Conservation (phyloP, 2,329 filamentous ascomycete genomes). For the Alternaria solani region DNA sequence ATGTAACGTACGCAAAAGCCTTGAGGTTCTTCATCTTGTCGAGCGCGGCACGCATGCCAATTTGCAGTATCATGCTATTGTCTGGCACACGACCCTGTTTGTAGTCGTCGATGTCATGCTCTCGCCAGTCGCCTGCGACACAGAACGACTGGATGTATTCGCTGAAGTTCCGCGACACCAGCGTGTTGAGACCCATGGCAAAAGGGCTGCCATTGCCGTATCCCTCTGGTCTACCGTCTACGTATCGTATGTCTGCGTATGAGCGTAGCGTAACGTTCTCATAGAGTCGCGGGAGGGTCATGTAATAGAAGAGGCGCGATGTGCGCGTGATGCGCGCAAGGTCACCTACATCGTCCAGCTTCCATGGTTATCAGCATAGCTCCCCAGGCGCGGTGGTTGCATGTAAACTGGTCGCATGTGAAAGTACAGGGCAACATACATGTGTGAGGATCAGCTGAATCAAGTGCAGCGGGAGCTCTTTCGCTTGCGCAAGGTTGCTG, state of each 20-base stretch:
- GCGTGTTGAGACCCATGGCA: slow-evolving; percentile 68
- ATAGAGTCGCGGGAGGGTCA: slow-evolving; percentile 69
- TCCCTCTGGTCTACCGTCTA: slow-evolving; percentile 65
- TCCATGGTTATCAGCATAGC: slow-evolving; percentile 17
- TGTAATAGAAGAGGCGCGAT: slow-evolving; percentile 69
- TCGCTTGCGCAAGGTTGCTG: slow-evolving; percentile 38
- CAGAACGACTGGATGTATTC: slow-evolving; percentile 62
- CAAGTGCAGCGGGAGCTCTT: slow-evolving; percentile 64
- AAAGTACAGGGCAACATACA: slow-evolving; percentile 49
- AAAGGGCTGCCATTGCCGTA: slow-evolving; percentile 70
- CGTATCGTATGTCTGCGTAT: slow-evolving; percentile 66
- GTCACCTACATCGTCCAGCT: slow-evolving; percentile 67
- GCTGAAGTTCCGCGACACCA: slow-evolving; percentile 65
- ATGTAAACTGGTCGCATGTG: neutral
- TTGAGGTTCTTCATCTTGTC: slow-evolving; percentile 66
- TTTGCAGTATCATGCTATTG: slow-evolving; percentile 69
- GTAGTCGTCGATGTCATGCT: slow-evolving; percentile 65
- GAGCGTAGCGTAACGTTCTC: slow-evolving; percentile 64
- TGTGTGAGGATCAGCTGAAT: slow-evolving; percentile 65
- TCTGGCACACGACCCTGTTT: slow-evolving; percentile 68
- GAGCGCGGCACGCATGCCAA: slow-evolving; percentile 65
- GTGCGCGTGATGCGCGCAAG: slow-evolving; percentile 67
- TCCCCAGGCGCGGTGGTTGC: slow-evolving; percentile 22
- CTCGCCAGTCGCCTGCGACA: slow-evolving; percentile 65
- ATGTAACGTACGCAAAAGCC: slow-evolving; percentile 58